Conservation (phyloP, 2,329 filamentous ascomycete species). For the Penicillium italicum region DNA sequence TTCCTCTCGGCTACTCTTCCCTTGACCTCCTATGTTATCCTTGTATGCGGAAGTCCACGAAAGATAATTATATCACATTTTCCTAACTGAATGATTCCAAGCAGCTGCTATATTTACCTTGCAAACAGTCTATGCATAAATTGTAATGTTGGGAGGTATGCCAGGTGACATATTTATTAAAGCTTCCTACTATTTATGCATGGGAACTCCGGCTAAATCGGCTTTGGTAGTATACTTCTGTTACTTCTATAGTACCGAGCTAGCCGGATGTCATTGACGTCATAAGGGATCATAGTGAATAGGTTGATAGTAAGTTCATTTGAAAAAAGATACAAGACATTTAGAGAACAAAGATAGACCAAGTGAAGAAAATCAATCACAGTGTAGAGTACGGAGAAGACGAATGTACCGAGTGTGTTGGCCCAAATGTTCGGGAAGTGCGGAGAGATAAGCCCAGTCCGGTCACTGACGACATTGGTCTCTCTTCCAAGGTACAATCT, state of each 20-base stretch:
- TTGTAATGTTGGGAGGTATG: too few species aligned
- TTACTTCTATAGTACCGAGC: background rate
- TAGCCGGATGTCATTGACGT: background rate
- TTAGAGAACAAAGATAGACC: background rate
- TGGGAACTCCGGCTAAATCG: conserved; percentile 6
- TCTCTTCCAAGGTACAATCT: background rate
- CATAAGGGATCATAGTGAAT: background rate
- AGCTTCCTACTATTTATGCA: background rate
- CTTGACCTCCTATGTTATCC: too few species aligned
- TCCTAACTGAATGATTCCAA: too few species aligned
- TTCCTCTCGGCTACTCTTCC: too few species aligned
- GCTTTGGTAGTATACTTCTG: background rate
- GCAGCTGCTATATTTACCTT: too few species aligned
- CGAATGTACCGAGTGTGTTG: too few species aligned
- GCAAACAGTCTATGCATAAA: too few species aligned
- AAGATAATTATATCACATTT: too few species aligned
- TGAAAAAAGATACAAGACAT: background rate
- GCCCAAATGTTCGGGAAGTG: background rate
- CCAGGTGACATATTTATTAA: too few species aligned
- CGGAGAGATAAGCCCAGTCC: background rate
- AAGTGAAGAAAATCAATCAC: background rate
- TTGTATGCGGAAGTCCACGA: too few species aligned
- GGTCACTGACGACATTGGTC: background rate
- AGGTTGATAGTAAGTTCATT: too few species aligned
- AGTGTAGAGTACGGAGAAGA: background rate